Base-by-base conservation (phyloP, 805 yeast species). In the Teunomyces cretensis region DNA sequence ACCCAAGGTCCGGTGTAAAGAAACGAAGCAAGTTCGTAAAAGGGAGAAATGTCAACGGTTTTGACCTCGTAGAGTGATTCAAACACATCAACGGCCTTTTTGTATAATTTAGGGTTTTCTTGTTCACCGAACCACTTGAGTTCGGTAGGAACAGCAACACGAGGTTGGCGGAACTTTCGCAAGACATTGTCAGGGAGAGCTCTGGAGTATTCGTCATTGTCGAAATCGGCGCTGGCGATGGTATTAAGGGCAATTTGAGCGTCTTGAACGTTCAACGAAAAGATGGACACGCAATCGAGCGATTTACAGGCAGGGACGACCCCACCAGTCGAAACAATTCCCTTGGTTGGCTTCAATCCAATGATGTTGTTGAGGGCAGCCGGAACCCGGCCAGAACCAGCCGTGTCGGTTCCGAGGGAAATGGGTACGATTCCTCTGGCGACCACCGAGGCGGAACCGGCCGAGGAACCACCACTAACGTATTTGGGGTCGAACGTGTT, bases 1-100 rank as follows among this genome's bases (percentile, higher is more conserved):
- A 92, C 98, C 99, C 99, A 92, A n/a, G 98, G 87, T 47, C 99
- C 99, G 60, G 92, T 97, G 62, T 92, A 92, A 30, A 92, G 75
- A 60, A 94, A 87, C 55, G 80, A 80, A 13, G 98, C 99, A 46
- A 92, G 74, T 30, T 86, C 86, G 49, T 88, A 72, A 33, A 92
- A 72, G 3, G 90, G 87, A 13, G 83, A 65, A 62, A 92, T 91
- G 65, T 89, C 91, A 35, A 83, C 64, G 9, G 81, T 70, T 13
- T 78, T 74, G 24, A 88, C 90, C 36, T 83, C 64, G 6, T 81
- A 70, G 16, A 79, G 75, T 22, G 88, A 67, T 33, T 72, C 70
- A 39, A 66, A 59, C 9, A 52, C 47, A 17, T 75, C 76, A 15
- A 91, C 75, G 2, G 96, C 88, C 19, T 70, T 62, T 22, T 74